phyloP scores from a whole-genome alignment of 192 early-diverging fungal genomes.

The Podila verticillata region DNA sequence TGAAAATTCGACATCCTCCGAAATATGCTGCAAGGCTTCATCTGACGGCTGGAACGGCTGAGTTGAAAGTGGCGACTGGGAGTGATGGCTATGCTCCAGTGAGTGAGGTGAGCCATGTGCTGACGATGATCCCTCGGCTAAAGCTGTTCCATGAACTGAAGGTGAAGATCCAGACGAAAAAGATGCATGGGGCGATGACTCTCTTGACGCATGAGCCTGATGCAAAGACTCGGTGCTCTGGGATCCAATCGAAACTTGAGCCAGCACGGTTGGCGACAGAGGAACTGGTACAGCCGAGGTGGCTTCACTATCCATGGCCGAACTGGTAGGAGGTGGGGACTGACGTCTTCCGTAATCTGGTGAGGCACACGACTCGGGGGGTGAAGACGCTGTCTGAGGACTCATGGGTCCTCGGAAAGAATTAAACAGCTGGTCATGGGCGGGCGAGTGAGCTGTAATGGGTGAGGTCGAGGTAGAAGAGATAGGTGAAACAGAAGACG shows the following conservation, averaged over 20 bases:
- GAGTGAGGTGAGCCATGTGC: too few species aligned
- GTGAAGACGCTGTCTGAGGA: conserved; percentile 24
- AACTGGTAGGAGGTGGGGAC: conserved; percentile 12
- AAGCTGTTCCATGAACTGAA: not conserved
- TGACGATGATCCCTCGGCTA: not conserved
- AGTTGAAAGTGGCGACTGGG: conserved; percentile 3
- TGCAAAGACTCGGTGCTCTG: not conserved
- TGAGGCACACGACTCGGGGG: conserved; percentile 27
- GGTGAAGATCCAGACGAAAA: not conserved
- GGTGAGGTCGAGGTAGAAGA: conserved; percentile 36
- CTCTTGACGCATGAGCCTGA: not conserved
- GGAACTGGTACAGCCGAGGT: not conserved
- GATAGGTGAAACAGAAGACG: conserved; percentile 27
- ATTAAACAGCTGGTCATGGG: conserved; percentile 26
- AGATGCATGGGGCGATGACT: not conserved
- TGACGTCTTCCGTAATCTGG: conserved; percentile 20
- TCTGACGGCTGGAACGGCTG: not conserved
- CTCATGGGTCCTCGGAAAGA: conserved; percentile 26
- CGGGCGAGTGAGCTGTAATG: conserved; percentile 23
- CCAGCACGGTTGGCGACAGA: conserved; percentile 32
- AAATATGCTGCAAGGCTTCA: not conserved
- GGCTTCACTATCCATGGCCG: not conserved
- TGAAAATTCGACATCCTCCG: conserved; percentile 6
- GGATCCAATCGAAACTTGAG: conserved; percentile 24
- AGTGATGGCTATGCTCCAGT: too few species aligned